Base-by-base conservation (phyloP, 169 alveolate genomes). In the Plasmodium cynomolgi region DNA sequence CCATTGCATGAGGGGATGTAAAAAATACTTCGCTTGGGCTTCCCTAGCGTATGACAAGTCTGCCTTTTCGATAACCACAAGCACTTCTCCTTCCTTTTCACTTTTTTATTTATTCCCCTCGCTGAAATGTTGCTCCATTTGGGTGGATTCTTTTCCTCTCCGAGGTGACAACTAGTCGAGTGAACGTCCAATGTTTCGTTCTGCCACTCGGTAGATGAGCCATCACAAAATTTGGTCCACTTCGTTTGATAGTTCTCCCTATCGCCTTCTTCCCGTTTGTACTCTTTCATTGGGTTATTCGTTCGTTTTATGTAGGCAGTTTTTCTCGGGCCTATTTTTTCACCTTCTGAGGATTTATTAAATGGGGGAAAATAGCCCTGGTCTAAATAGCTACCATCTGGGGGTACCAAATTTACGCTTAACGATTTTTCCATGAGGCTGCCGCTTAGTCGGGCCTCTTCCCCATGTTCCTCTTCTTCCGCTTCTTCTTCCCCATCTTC, bases 91-190 rank as follows among this genome's bases (percentile, higher is more conserved):
- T 31, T 82, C 39, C 62, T 13, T 47, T 44, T 82, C 20, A 23
- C 9, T 20, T 50, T 82, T 82, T 82, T 82, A 37, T 82, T 82
- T 56, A 82, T 82, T 29, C 39, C 80, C 37, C 90, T 82, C 11
- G 79, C 72, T 31, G 39, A 54, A n/a, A 50, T 8, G 41, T 82
- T 82, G 26, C 74, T 34, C 58, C 75, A 20, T 68, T 9, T 82
- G 50, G 20, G 13, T 8, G 74, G 37, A 34, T 82, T 31, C 23
- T 82, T 82, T 9, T 11, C 77, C 77, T 23, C 77, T 3, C 77
- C 3, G 41, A 29, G 37, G 39, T 68, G 37, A 68, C 8, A 68
- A 68, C 77, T 68, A 68, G 0, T 29, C n/a, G 77, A 13, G 39
- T 20, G 31, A 0, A 68, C 4, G 37, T 68, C 77, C 77, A 68